Conservation (phyloP, 2,329 filamentous ascomycete species). For the Dothistroma septosporum region DNA sequence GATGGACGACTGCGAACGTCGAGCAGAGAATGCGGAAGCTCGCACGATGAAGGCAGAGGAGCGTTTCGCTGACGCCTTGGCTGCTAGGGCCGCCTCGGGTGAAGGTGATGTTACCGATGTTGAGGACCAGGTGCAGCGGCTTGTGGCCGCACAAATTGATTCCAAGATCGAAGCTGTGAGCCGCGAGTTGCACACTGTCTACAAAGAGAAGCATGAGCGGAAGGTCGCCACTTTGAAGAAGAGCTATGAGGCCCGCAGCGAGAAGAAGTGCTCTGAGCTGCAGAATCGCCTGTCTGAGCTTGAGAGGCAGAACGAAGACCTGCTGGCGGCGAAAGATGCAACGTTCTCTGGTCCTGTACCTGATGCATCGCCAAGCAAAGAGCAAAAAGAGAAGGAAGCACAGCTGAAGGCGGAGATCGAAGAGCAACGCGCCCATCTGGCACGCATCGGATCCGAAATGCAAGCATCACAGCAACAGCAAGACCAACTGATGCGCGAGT, state of each 20-base stretch:
- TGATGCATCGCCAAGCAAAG: slow-evolving; percentile 8
- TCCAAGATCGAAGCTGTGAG: slow-evolving; percentile 72
- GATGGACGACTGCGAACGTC: slow-evolving; percentile 71
- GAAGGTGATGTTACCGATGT: slow-evolving; percentile 34
- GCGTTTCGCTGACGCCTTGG: slow-evolving; percentile 59
- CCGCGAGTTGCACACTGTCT: slow-evolving; percentile 85
- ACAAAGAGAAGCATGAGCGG: slow-evolving; percentile 95
- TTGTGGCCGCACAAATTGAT: slow-evolving; percentile 66
- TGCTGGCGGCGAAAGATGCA: slow-evolving; percentile 62
- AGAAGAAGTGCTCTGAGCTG: slow-evolving; percentile 79
- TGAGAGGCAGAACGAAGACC: slow-evolving; percentile 67
- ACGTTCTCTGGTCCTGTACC: slow-evolving; percentile 56
- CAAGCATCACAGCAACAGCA: slow-evolving; percentile 63
- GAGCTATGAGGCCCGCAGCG: slow-evolving; percentile 78
- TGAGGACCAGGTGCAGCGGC: slow-evolving; percentile 42
- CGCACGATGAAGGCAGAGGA: slow-evolving; percentile 66
- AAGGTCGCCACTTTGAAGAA: slow-evolving; percentile 87
- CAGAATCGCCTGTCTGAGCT: slow-evolving; percentile 68
- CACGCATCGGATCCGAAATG: slow-evolving; percentile 70
- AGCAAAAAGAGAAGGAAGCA: slow-evolving; percentile 27
- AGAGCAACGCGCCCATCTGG: slow-evolving; percentile 65
- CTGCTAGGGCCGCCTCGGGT: slow-evolving; percentile 26
- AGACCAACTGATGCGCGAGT: slow-evolving; percentile 64
- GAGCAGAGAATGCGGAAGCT: slow-evolving; percentile 68
- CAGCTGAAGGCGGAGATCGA: slow-evolving; percentile 51